Evolutionary conservation across 1,284 basidiomycete species (phyloP), one percentile per base, ranked within the genome.

Genomic region (Coniferiporia weirii): DNA sequence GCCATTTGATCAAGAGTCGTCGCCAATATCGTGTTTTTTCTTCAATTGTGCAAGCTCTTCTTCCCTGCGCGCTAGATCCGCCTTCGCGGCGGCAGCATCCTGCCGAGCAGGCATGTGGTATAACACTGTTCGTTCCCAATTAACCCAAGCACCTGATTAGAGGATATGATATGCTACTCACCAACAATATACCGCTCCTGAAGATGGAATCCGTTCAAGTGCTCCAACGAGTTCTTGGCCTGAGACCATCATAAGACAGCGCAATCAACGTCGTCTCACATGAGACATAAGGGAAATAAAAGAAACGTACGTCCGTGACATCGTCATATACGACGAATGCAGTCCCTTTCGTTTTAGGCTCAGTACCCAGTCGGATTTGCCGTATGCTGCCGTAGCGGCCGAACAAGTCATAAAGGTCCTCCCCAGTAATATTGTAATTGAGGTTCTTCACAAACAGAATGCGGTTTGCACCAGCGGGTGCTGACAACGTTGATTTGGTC

Each of bases 31-130:
- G 67, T 93, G 91, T 69, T 89, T 86, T 73, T 87, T 83, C 81
- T 98, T 99, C 70, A 95, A 79, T 64, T 87, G 83, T 0, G 83
- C 84, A 36, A 99, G 77, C 65, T 98, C 95, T 70, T 94, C 89
- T 76, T 99, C 97, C 69, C 96, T 79, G 66, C 85, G 85, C 22
- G 92, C 92, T 54, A 99, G 75, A 65, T 99, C 96, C 22, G 93
- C 92, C 71, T 98, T 98, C 19, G 91, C 91, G 12, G 91, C 89
- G 1, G 91, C 91, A 2, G 92, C 91, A 66, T 97, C 93, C 69
- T 95, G 91, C 72, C 95, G 93, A 19, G 93, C 89, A 43, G 95
- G 95, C 85, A 98, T 96, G 71, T 99, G 96, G 69, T 97, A 98
- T 32, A 99, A 77, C 13, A 99, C 96, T 83, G 66, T 15, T 52